Conservation (phyloP, 257 asterid genomes). For the Ajuga chamaepitys region DNA sequence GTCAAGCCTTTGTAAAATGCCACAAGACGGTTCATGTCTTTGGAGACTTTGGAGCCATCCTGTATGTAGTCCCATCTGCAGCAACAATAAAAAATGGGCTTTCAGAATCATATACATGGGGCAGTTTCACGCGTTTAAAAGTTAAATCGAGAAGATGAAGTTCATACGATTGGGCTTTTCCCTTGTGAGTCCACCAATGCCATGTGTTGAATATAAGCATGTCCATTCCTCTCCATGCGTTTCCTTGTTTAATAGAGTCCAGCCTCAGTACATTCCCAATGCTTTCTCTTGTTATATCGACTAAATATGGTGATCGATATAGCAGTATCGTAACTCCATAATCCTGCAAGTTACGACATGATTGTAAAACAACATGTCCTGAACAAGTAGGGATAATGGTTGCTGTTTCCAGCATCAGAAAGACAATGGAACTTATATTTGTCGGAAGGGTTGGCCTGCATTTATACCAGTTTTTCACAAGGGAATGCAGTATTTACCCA, state of each 20-base stretch:
- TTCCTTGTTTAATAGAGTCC: slow-evolving; percentile 55
- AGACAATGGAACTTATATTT: too few relatives aligned
- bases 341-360: too few relatives aligned
- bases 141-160: neutral
- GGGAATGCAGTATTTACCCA: neutral
- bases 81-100: neutral
- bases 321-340: slow-evolving; percentile 49
- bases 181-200: slow-evolving; percentile 95
- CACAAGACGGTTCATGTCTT: slow-evolving; percentile 57
- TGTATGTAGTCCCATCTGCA: slow-evolving; percentile 60
- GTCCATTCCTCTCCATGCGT: slow-evolving; percentile 78
- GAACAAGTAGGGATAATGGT: too few relatives aligned
- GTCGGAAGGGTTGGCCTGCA: too few relatives aligned
- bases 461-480: too few relatives aligned
- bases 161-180: slow-evolving; percentile 49
- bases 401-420: too few relatives aligned
- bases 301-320: slow-evolving; percentile 59
- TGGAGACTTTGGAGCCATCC: slow-evolving; percentile 38
- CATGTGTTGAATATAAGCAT: slow-evolving; percentile 65
- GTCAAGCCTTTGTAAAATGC: slow-evolving; percentile 60
- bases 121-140: neutral
- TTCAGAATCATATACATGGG: neutral
- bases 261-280: slow-evolving; percentile 56
- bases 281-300: slow-evolving; percentile 48
- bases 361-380: too few relatives aligned